Evolutionary conservation across 495 filamentous ascomycete species (phyloP), one percentile per base, ranked within the genome.

Genomic region (Neurospora sp.): DNA sequence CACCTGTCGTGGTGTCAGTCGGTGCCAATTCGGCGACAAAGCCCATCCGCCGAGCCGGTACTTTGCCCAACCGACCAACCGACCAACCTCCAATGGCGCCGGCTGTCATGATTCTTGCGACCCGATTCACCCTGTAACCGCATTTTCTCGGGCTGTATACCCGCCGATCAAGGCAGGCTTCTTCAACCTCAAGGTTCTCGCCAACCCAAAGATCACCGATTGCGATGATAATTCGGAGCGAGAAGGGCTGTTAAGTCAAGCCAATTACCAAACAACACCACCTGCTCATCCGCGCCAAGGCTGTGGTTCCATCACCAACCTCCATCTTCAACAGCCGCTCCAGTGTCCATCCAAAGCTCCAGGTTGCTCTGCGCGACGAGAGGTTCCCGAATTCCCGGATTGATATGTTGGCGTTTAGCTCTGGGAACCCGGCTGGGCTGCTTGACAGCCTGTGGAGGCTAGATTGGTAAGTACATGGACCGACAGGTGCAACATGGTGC

Each of bases 301-400:
- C 27, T 62, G 46, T 18, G 54, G 27, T 62, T 62, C 54, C 54
- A 66, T 74, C 39, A 73, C 72, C 72, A 70, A 73, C 69, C 44
- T 70, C 72, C 46, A 73, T 71, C 38, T 71, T 71, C 42, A 74
- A 48, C 54, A 42, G 12, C 54, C 38, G 10, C 37, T 38, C 37
- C n/a, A n/a, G 14, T 40, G 71, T 42, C 23, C 11, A 5, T 69
- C 20, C 27, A 27, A 38, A 31, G 41, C 18, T 35, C 31, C 35
- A 70, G 37, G 69, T 69, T 70, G 40, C 46, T 23, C 46, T 54
- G 46, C 46, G 23, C 46, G 9, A 62, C 72, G 27, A 39, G 40
- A 38, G 16, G 16, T 39, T 23, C 31, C 27, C 66, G 20, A 73
- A 54, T 38, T n/a, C 41, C 16, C 48, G 41, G 48, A 59, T 72